Percentiles rank a stretch among this genome's conserved stretches.
These are phyloP conservation scores for Aureobasidium melanogenum DNA, from an alignment of 2,329 filamentous ascomycete genomes.

Conservation along the genomic window DNA sequence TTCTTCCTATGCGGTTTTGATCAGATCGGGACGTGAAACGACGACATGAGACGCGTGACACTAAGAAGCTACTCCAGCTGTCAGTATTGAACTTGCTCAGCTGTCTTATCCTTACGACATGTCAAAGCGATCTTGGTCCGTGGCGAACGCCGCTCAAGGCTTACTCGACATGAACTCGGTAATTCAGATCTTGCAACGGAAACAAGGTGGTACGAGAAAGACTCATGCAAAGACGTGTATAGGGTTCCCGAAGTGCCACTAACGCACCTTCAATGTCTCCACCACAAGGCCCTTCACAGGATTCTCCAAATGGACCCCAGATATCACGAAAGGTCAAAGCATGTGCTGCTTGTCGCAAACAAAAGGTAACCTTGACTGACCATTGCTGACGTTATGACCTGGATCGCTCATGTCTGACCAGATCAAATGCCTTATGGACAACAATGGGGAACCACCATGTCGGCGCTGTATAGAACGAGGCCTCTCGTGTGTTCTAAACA, in stretches of 20 bases:
- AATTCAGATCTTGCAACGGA: background rate
- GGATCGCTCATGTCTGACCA: constrained; percentile 39
- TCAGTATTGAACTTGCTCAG: background rate
- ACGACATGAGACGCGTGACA: constrained; percentile 1
- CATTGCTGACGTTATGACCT: background rate
- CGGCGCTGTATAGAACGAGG: constrained; percentile 42
- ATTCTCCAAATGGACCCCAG: constrained; percentile 3
- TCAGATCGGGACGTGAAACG: background rate
- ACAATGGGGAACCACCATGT: constrained; percentile 37
- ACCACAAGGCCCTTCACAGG: background rate
- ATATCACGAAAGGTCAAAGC: constrained; percentile 22
- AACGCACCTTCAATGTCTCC: constrained; percentile 1
- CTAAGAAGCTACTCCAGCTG: background rate
- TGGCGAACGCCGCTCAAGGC: constrained; percentile 11
- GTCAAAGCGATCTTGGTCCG: constrained; percentile 12
- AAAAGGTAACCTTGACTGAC: constrained; percentile 27
- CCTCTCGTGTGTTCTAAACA: constrained; percentile 44
- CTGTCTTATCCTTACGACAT: background rate
- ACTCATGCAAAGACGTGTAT: background rate
- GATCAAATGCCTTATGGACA: constrained; percentile 46
- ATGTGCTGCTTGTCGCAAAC: constrained; percentile 45
- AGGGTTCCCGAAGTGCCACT: constrained; percentile 1
- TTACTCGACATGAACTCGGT: constrained; percentile 12
- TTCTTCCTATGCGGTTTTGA: background rate
- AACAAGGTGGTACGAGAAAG: background rate